Percentiles rank a stretch among this genome's conserved stretches.
These are phyloP conservation scores for Phaeosphaeriaceae sp. DNA, from an alignment of 2,329 filamentous ascomycete species.

Conservation along the genomic window DNA sequence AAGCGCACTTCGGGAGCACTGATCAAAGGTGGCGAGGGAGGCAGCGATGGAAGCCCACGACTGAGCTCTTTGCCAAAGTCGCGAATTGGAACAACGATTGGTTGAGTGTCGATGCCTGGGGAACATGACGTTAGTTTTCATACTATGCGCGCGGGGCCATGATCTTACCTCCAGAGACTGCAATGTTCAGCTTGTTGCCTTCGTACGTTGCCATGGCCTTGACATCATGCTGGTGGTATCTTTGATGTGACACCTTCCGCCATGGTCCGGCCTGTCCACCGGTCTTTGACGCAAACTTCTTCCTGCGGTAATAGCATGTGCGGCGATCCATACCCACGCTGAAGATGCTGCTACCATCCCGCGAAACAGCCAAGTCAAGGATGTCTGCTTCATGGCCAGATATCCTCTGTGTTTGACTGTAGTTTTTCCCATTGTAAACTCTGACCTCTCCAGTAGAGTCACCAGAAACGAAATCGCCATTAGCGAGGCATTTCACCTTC, in stretches of 20 bases:
- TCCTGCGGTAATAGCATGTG: constrained; percentile 77
- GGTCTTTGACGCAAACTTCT: constrained; percentile 25
- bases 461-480: constrained; percentile 90
- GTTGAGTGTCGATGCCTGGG: constrained; percentile 81
- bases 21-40: constrained; percentile 75
- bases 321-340: constrained; percentile 92
- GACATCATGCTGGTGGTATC: constrained; percentile 92
- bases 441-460: constrained; percentile 93
- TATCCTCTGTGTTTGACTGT: constrained; percentile 84
- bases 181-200: constrained; percentile 78
- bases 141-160: not conserved
- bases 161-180: constrained; percentile 83
- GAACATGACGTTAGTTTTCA: not conserved
- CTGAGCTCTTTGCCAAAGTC: constrained; percentile 82
- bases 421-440: constrained; percentile 93
- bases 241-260: constrained; percentile 83
- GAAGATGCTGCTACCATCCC: constrained; percentile 80
- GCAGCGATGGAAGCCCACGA: constrained; percentile 80
- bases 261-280: constrained; percentile 63
- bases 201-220: constrained; percentile 94
- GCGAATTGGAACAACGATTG: constrained; percentile 80
- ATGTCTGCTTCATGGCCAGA: constrained; percentile 90
- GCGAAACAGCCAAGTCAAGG: constrained; percentile 81
- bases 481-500: constrained; percentile 86
- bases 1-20: constrained; percentile 77